phyloP scores from a whole-genome alignment of 73 alveolate species.

The Paramecium octaurelia region DNA sequence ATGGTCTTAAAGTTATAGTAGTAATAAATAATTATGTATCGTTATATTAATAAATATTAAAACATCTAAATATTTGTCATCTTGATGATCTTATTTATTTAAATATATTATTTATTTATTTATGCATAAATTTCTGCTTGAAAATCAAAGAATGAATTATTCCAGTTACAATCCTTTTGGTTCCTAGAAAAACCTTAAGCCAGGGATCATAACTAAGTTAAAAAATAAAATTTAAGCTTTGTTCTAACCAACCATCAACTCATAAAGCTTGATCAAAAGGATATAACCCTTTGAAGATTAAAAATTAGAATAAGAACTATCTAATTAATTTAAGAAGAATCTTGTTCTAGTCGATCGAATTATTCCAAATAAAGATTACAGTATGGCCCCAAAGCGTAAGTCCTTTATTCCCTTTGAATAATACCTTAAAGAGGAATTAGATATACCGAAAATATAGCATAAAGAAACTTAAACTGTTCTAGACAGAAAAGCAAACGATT shows the following conservation, averaged over 20 bases:
- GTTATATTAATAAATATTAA: not conserved
- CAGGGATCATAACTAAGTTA: not conserved
- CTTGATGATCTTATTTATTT: not conserved
- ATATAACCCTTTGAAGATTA: not conserved
- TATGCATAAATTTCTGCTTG: slow-evolving; percentile 12
- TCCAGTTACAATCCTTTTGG: not conserved
- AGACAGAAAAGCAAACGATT: not conserved
- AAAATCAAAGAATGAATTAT: not conserved
- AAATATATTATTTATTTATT: not conserved
- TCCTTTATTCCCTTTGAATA: not conserved
- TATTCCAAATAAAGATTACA: not conserved
- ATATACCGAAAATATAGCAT: not conserved
- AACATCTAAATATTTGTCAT: slow-evolving; percentile 13
- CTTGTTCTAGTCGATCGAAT: not conserved
- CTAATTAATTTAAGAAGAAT: not conserved
- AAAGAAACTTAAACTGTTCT: not conserved
- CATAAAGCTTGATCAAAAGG: not conserved
- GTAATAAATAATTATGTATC: not conserved
- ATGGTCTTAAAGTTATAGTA: not conserved
- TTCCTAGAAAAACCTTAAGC: not conserved
- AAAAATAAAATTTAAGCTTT: not conserved
- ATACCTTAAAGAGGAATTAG: not conserved
- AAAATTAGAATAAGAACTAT: not conserved
- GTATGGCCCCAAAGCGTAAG: not conserved
- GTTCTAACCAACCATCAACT: not conserved